phyloP scores from a whole-genome alignment of 768 basidiomycete genomes.

The Hypsizygus marmoreus region DNA sequence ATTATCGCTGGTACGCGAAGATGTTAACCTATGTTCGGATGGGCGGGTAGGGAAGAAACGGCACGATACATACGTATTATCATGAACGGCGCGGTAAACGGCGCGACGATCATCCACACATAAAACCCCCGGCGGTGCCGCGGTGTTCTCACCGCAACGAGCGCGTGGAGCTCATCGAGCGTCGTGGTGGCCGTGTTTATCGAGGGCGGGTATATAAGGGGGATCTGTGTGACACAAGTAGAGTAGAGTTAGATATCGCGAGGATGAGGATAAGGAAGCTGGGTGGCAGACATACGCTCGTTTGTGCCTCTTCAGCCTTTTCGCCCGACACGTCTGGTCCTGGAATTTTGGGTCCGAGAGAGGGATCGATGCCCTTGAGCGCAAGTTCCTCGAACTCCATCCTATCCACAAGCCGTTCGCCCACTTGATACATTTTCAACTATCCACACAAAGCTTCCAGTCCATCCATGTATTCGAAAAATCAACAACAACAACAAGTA shows the following conservation, averaged over 20 bases:
- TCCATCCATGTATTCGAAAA: too few species aligned
- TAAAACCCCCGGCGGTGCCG: slow-evolving; percentile 67
- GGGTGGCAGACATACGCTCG: slow-evolving; percentile 6
- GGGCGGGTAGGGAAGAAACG: background rate
- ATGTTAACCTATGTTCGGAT: too few species aligned
- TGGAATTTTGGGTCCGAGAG: slow-evolving; percentile 56
- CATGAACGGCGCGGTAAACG: slow-evolving; percentile 75
- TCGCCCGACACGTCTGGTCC: slow-evolving; percentile 19
- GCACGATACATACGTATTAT: slow-evolving; percentile 62
- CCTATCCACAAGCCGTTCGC: slow-evolving; percentile 68
- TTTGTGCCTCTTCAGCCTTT: slow-evolving; percentile 20
- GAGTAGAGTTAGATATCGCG: too few species aligned
- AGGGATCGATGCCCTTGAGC: slow-evolving; percentile 71
- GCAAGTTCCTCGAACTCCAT: slow-evolving; percentile 83
- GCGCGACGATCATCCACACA: slow-evolving; percentile 65
- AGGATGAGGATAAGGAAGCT: too few species aligned
- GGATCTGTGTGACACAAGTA: too few species aligned
- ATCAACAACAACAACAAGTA: too few species aligned
- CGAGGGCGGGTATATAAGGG: slow-evolving; percentile 60
- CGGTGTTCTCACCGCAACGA: slow-evolving; percentile 59
- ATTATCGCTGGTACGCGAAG: slow-evolving; percentile 81
- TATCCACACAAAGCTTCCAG: too few species aligned
- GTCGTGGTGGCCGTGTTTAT: slow-evolving; percentile 34
- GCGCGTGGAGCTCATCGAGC: slow-evolving; percentile 48
- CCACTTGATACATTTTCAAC: slow-evolving; percentile 61